Conservation (phyloP, 306 rosid genomes). For the Arachis stenosperma region DNA sequence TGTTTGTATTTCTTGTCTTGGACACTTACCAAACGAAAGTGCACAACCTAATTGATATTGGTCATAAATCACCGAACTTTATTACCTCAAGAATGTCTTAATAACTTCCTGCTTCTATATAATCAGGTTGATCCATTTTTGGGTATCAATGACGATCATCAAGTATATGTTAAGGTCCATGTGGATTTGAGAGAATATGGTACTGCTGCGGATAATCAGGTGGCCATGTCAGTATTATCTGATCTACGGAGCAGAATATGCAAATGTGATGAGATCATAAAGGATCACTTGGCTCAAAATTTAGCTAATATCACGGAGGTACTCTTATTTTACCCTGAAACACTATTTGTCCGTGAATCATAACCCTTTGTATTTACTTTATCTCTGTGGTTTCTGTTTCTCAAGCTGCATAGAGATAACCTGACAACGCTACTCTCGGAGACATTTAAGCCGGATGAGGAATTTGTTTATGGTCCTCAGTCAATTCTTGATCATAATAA, state of each 20-base stretch:
- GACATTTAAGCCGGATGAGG: slow-evolving; percentile 81
- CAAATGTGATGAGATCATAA: slow-evolving; percentile 52
- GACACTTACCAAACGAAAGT: too few relatives aligned
- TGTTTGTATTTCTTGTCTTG: too few relatives aligned
- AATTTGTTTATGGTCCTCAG: slow-evolving; percentile 81
- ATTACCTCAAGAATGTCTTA: slow-evolving; percentile 4
- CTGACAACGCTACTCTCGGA: slow-evolving; percentile 67
- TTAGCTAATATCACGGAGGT: slow-evolving; percentile 71
- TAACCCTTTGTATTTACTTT: neutral
- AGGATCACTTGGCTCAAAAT: slow-evolving; percentile 63
- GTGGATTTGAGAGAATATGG: slow-evolving; percentile 66
- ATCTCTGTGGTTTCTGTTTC: slow-evolving; percentile 46
- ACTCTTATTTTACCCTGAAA: slow-evolving; percentile 32
- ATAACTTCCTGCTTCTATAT: slow-evolving; percentile 26
- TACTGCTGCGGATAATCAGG: slow-evolving; percentile 67
- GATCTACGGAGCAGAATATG: slow-evolving; percentile 66
- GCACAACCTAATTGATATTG: neutral
- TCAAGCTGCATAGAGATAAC: slow-evolving; percentile 69
- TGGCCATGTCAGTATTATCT: slow-evolving; percentile 57
- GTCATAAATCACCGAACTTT: neutral
- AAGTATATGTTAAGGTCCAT: slow-evolving; percentile 67
- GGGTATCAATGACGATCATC: slow-evolving; percentile 76
- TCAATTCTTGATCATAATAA: slow-evolving; percentile 64
- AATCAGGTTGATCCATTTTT: slow-evolving; percentile 83
- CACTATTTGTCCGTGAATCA: neutral